Evolutionary conservation across 306 rosid species (phyloP).

Genomic region (Cicer bijugum): DNA sequence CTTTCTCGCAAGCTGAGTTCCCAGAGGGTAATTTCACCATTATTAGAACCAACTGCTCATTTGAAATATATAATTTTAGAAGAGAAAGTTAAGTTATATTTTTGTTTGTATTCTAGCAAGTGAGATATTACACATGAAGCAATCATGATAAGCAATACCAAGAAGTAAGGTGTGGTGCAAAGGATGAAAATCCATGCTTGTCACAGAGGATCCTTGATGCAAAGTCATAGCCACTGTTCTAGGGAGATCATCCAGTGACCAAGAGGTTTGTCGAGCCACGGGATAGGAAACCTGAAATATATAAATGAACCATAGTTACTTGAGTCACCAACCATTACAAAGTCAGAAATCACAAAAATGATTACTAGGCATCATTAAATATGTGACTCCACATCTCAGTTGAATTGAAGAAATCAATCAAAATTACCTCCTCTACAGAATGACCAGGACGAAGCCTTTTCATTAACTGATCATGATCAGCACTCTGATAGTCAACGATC

Average conservation of each 20-base stretch:
- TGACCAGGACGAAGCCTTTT: constrained; percentile 72
- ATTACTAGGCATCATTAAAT: not conserved
- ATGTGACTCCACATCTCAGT: constrained; percentile 14
- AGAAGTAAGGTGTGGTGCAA: constrained; percentile 72
- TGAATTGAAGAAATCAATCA: constrained; percentile 24
- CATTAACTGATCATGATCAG: constrained; percentile 74
- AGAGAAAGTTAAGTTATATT: constrained; percentile 2
- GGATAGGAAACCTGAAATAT: constrained; percentile 73
- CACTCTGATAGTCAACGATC: constrained; percentile 69
- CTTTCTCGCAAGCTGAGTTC: constrained; percentile 72
- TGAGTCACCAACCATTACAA: constrained; percentile 27
- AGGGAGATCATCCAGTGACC: constrained; percentile 86
- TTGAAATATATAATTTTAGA: constrained; percentile 40
- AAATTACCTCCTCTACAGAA: constrained; percentile 74
- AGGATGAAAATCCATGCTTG: constrained; percentile 96
- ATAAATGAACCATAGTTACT: constrained; percentile 36
- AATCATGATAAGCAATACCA: constrained; percentile 55
- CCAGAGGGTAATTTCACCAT: constrained; percentile 84
- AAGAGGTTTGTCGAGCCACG: constrained; percentile 64
- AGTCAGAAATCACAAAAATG: constrained; percentile 35
- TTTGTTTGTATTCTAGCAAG: constrained; percentile 1
- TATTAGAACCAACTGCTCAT: constrained; percentile 73
- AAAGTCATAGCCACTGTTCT: constrained; percentile 69
- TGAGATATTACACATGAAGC: constrained; percentile 27
- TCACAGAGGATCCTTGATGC: constrained; percentile 80